phyloP scores from a whole-genome alignment of 2,329 filamentous ascomycete genomes.

The Talaromyces funiculosus region DNA sequence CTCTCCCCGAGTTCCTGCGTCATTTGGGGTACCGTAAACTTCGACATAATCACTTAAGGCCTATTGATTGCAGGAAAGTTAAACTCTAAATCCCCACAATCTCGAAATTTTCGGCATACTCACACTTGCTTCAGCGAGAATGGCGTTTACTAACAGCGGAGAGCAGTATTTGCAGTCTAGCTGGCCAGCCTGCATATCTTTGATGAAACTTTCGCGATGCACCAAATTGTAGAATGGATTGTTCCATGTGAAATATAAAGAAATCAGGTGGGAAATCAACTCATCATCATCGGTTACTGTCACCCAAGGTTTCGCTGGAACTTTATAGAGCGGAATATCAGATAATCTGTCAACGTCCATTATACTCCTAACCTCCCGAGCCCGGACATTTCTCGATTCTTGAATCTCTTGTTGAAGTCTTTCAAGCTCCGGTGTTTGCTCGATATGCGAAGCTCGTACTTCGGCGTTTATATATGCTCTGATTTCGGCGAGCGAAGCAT shows the following conservation, averaged over 20 bases:
- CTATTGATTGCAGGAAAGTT: neutral
- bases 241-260: slow-evolving; percentile 92
- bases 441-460: slow-evolving; percentile 16
- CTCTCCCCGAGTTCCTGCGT: neutral
- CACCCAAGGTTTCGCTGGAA: slow-evolving; percentile 61
- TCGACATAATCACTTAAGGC: neutral
- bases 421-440: slow-evolving; percentile 21
- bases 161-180: slow-evolving; percentile 69
- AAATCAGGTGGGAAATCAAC: slow-evolving; percentile 73
- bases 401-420: slow-evolving; percentile 18
- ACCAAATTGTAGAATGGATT: slow-evolving; percentile 84
- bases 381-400: slow-evolving; percentile 17
- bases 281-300: slow-evolving; percentile 68
- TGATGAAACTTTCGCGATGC: slow-evolving; percentile 68
- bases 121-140: slow-evolving; percentile 57
- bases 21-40: neutral
- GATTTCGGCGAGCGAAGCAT: slow-evolving; percentile 25
- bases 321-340: slow-evolving; percentile 28
- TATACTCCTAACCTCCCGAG: slow-evolving; percentile 20
- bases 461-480: slow-evolving; percentile 22
- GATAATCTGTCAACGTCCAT: slow-evolving; percentile 39
- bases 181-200: slow-evolving; percentile 36
- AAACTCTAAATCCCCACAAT: neutral
- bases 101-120: slow-evolving; percentile 12
- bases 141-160: slow-evolving; percentile 80